Conservation (phyloP, 1,139 yeast genomes). For the Yamadazyma mexicana region DNA sequence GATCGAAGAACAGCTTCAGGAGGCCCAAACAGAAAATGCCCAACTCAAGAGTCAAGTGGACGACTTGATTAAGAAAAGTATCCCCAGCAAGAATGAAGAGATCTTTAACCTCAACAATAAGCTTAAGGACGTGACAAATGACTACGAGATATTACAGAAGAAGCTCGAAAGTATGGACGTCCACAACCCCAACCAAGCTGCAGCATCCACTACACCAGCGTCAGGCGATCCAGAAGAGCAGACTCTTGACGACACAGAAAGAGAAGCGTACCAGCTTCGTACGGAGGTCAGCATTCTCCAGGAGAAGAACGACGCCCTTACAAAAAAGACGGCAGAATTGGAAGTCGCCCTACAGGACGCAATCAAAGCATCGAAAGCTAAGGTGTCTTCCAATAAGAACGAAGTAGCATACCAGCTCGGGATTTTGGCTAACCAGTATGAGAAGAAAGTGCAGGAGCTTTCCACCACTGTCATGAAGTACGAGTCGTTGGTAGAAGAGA, state of each 20-base stretch:
- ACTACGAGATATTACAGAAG: constrained; percentile 8
- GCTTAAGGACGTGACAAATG: constrained; percentile 15
- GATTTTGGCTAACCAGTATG: constrained; percentile 24
- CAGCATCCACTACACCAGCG: not conserved
- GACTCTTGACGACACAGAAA: constrained; percentile 20
- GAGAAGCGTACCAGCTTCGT: constrained; percentile 19
- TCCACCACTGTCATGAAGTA: constrained; percentile 29
- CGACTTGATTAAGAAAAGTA: constrained; percentile 10
- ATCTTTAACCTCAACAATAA: constrained; percentile 20
- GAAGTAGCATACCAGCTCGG: constrained; percentile 26
- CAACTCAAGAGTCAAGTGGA: constrained; percentile 18
- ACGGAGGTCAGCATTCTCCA: constrained; percentile 19
- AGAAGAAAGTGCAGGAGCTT: constrained; percentile 34
- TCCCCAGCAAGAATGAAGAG: constrained; percentile 27
- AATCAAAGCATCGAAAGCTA: constrained; percentile 23
- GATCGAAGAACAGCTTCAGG: not conserved
- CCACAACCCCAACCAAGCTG: no score
- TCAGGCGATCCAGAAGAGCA: not conserved
- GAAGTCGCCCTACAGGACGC: constrained; percentile 19
- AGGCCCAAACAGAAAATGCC: constrained; percentile 19
- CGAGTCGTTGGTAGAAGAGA: constrained; percentile 39
- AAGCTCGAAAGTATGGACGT: constrained; percentile 1
- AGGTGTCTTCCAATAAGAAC: constrained; percentile 24
- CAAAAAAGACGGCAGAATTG: constrained; percentile 17
- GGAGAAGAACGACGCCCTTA: constrained; percentile 20